Evolutionary conservation across 2,329 filamentous ascomycete species (phyloP).

Genomic region (Neofusicoccum kwambonambiense): DNA sequence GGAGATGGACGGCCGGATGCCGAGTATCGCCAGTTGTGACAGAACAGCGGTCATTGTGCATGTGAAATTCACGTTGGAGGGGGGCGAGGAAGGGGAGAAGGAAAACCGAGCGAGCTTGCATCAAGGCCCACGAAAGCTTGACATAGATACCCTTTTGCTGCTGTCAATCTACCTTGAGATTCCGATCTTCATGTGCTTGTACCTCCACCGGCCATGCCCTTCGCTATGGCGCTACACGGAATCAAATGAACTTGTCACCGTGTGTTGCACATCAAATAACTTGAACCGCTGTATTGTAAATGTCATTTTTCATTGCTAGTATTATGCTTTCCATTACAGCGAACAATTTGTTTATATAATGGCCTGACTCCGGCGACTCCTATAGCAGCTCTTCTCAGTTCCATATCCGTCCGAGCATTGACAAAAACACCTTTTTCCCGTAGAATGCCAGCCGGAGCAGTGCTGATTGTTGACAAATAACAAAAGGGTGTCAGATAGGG

Average conservation of each 20-base stretch:
- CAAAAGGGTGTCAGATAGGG: background rate
- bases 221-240: too few species aligned
- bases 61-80: background rate
- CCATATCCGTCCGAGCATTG: conserved; percentile 9
- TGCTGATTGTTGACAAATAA: conserved; percentile 10
- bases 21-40: too few species aligned
- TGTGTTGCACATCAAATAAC: background rate
- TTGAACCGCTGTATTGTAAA: background rate
- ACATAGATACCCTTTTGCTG: conserved; percentile 16
- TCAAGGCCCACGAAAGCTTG: conserved; percentile 13
- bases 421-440: conserved; percentile 8
- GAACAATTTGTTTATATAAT: conserved; percentile 16
- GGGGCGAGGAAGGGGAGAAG: background rate
- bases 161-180: conserved; percentile 12
- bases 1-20: too few species aligned
- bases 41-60: background rate
- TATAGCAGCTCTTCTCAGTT: conserved; percentile 12
- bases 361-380: conserved; percentile 16
- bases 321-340: conserved; percentile 16
- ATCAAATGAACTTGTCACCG: too few species aligned
- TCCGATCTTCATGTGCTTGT: background rate
- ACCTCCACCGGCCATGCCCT: background rate
- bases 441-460: conserved; percentile 15
- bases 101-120: conserved; percentile 9
- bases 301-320: conserved; percentile 10